A percentile compares a stretch with the other conserved stretches of the same genome.
Evolutionary conservation across 306 rosid genomes (phyloP).

Genomic region (Inga oerstediana): DNA sequence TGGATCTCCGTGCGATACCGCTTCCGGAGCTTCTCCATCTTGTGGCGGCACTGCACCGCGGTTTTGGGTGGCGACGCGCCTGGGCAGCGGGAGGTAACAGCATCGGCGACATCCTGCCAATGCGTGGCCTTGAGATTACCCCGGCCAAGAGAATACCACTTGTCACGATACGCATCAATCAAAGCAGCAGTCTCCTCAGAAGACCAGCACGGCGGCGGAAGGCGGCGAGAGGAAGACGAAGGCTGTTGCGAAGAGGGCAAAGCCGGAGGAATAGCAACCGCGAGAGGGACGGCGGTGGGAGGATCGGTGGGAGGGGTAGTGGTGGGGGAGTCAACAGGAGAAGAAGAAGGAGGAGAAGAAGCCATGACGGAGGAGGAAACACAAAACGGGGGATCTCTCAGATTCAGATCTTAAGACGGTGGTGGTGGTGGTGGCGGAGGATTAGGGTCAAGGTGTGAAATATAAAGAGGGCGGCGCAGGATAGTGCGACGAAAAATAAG

Average conservation of each 20-base stretch:
- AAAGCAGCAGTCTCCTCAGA: constrained; percentile 40
- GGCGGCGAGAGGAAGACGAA: constrained; percentile 56
- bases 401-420: neutral
- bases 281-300: constrained; percentile 35
- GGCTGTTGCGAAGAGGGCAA: neutral
- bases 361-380: constrained; percentile 33
- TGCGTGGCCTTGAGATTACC: neutral
- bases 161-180: neutral
- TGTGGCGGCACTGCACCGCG: neutral
- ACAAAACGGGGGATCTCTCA: neutral
- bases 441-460: neutral
- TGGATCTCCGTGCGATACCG: neutral
- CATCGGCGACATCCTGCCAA: neutral
- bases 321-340: constrained; percentile 28
- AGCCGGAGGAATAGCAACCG: constrained; percentile 15
- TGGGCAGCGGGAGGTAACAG: neutral
- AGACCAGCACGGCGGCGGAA: constrained; percentile 93
- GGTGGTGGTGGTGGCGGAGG: neutral
- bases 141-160: neutral
- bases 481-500: neutral
- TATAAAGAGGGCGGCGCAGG: constrained; percentile 1
- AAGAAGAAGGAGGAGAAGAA: constrained; percentile 50
- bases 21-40: neutral
- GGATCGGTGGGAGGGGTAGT: constrained; percentile 38
- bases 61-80: neutral